These are phyloP conservation scores for Vanrija sp. DNA, from an alignment of 1,284 basidiomycete species.

Conservation along the genomic window DNA sequence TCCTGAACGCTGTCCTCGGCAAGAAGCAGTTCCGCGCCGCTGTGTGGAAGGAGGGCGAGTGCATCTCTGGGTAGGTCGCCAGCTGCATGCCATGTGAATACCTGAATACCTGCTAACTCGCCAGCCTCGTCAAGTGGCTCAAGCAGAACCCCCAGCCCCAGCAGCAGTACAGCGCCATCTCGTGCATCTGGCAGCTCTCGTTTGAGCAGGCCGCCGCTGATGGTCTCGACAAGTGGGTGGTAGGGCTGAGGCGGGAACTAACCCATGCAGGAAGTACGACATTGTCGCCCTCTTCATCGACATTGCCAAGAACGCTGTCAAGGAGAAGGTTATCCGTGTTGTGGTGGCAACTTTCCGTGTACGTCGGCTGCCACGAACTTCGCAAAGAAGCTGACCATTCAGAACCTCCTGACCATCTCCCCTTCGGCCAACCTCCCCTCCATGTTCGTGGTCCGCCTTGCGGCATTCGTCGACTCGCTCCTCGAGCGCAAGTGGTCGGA, in stretches of 20 bases:
- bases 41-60: slow-evolving; percentile 50
- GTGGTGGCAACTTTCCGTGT: slow-evolving; percentile 87
- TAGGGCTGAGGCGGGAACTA: neutral
- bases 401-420: slow-evolving; percentile 72
- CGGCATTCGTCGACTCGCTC: slow-evolving; percentile 82
- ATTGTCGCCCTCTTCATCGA: slow-evolving; percentile 82
- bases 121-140: slow-evolving; percentile 71
- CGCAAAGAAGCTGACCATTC: slow-evolving; percentile 4
- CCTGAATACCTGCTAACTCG: slow-evolving; percentile 29
- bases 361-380: slow-evolving; percentile 17
- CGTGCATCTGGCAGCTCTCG: slow-evolving; percentile 89
- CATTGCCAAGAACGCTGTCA: slow-evolving; percentile 83
- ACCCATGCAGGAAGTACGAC: slow-evolving; percentile 70
- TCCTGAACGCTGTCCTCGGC: slow-evolving; percentile 78
- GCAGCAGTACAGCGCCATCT: slow-evolving; percentile 88
- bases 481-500: slow-evolving; percentile 86
- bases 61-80: slow-evolving; percentile 48
- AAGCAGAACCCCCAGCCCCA: slow-evolving; percentile 70
- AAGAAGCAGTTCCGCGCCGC: slow-evolving; percentile 66
- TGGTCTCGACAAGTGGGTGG: slow-evolving; percentile 67
- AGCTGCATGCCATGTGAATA: too few relatives aligned
- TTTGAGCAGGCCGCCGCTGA: slow-evolving; percentile 82
- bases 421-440: slow-evolving; percentile 72
- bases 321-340: slow-evolving; percentile 97
- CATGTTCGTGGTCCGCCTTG: slow-evolving; percentile 82